phyloP scores from a whole-genome alignment of 2,329 filamentous ascomycete genomes.

The Furcasterigmium sp. region DNA sequence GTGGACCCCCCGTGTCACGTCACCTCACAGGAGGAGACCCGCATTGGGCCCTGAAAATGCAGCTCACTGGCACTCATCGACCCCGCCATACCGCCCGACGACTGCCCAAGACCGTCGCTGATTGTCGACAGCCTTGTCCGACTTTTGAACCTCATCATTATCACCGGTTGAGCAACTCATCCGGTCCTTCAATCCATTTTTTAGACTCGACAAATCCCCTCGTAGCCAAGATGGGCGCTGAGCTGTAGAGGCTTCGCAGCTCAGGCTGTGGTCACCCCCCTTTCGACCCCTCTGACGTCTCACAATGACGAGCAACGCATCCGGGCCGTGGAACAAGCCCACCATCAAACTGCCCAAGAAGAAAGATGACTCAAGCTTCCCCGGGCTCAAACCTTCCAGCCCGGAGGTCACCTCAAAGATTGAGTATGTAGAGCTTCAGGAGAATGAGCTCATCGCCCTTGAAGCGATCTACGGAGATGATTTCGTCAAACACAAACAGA shows the following conservation, averaged over 20 bases:
- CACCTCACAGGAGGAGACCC: too few relatives aligned
- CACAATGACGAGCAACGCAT: conserved; percentile 47
- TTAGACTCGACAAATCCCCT: background rate
- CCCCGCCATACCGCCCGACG: too few relatives aligned
- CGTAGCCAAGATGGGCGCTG: conserved; percentile 33
- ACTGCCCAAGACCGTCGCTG: too few relatives aligned
- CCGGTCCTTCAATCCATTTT: background rate
- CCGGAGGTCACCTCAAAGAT: conserved; percentile 32
- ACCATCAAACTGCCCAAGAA: conserved; percentile 29
- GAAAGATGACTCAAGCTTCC: conserved; percentile 44
- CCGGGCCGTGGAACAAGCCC: conserved; percentile 43
- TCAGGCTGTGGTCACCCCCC: conserved; percentile 40
- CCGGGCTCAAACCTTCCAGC: conserved; percentile 37
- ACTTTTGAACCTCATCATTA: too few relatives aligned
- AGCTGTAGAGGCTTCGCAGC: conserved; percentile 44
- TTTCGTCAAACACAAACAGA: conserved; percentile 67
- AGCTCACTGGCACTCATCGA: too few relatives aligned
- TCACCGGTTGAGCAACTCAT: background rate
- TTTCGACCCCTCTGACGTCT: conserved; percentile 18
- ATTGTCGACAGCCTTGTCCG: too few relatives aligned
- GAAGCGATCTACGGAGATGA: conserved; percentile 88
- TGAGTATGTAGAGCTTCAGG: conserved; percentile 78
- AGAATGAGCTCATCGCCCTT: conserved; percentile 81
- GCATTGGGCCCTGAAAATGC: too few relatives aligned
- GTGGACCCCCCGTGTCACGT: too few relatives aligned